phyloP scores from a whole-genome alignment of 768 basidiomycete genomes.

The Mycena rosella region DNA sequence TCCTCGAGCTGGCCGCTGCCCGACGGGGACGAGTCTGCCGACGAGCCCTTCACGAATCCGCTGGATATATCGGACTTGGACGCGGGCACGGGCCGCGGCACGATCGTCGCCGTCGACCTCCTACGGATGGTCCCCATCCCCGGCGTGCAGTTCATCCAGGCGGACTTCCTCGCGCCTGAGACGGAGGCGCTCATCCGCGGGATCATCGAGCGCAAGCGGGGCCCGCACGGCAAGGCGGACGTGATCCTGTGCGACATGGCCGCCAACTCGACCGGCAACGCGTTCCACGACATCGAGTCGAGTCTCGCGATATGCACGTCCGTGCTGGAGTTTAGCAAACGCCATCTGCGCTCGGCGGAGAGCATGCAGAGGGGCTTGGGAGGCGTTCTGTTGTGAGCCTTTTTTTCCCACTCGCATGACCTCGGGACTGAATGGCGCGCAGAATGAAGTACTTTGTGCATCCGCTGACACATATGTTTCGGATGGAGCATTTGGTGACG shows the following conservation, averaged over 20 bases:
- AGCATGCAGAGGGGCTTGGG: conserved; percentile 57
- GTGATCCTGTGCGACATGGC: conserved; percentile 94
- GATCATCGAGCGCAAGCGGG: conserved; percentile 34
- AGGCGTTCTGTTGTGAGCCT: conserved; percentile 70
- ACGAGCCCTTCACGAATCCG: conserved; percentile 55
- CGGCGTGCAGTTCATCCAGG: conserved; percentile 80
- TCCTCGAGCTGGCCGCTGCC: no score
- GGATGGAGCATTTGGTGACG: conserved; percentile 65
- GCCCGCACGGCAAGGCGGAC: conserved; percentile 67
- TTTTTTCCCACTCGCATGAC: conserved; percentile 15
- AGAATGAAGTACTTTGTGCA: conserved; percentile 92
- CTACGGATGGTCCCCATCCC: conserved; percentile 78
- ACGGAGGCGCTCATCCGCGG: conserved; percentile 61
- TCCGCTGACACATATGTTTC: conserved; percentile 77
- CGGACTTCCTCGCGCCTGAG: conserved; percentile 77
- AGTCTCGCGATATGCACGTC: conserved; percentile 82
- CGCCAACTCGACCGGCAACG: conserved; percentile 82
- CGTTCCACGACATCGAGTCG: conserved; percentile 70
- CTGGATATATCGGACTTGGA: conserved; percentile 54
- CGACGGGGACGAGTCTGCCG: conserved; percentile 26
- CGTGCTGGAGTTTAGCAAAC: conserved; percentile 76
- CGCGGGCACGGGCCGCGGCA: conserved; percentile 49
- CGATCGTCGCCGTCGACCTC: conserved; percentile 85
- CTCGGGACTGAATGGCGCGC: conserved; percentile 19
- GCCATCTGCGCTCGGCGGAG: conserved; percentile 63